Evolutionary conservation across 2,329 filamentous ascomycete species (phyloP).

Genomic region (Xylariaceae sp.): DNA sequence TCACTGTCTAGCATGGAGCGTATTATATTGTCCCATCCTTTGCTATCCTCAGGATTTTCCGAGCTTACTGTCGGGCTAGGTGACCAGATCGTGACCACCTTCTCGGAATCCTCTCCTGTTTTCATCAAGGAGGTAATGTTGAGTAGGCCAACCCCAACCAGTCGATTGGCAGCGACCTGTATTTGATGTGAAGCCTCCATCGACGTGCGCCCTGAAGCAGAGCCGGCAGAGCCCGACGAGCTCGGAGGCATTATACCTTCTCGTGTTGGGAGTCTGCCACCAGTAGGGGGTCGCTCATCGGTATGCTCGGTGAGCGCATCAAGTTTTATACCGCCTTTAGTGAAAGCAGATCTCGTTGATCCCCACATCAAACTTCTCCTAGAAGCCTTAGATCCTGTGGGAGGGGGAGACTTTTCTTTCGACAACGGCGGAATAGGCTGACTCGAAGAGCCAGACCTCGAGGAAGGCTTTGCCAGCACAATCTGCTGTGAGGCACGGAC

Average conservation of each 20-base stretch:
- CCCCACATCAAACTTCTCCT: slow-evolving; percentile 67
- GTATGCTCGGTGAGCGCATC: slow-evolving; percentile 52
- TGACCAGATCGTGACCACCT: slow-evolving; percentile 72
- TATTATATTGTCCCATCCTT: slow-evolving; percentile 70
- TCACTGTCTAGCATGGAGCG: slow-evolving; percentile 66
- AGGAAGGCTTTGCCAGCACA: slow-evolving; percentile 41
- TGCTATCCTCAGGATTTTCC: slow-evolving; percentile 52
- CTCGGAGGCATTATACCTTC: slow-evolving; percentile 46
- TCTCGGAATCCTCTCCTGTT: slow-evolving; percentile 65
- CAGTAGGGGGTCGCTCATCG: slow-evolving; percentile 35
- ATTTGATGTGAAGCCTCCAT: slow-evolving; percentile 31
- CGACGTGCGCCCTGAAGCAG: slow-evolving; percentile 36
- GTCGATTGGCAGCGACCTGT: slow-evolving; percentile 55
- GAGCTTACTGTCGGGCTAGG: slow-evolving; percentile 49
- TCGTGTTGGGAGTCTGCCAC: slow-evolving; percentile 37
- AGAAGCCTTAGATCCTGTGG: slow-evolving; percentile 47
- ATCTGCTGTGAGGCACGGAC: slow-evolving; percentile 58
- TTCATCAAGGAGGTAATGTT: slow-evolving; percentile 71
- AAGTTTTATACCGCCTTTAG: slow-evolving; percentile 48
- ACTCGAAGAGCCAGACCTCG: slow-evolving; percentile 45
- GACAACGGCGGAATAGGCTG: slow-evolving; percentile 35
- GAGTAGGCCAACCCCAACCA: slow-evolving; percentile 70
- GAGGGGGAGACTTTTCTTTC: slow-evolving; percentile 47
- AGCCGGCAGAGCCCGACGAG: slow-evolving; percentile 52
- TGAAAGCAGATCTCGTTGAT: slow-evolving; percentile 48